Conservation (phyloP, 108 stramenopile genomes). For the Stephanodiscus triporus region DNA sequence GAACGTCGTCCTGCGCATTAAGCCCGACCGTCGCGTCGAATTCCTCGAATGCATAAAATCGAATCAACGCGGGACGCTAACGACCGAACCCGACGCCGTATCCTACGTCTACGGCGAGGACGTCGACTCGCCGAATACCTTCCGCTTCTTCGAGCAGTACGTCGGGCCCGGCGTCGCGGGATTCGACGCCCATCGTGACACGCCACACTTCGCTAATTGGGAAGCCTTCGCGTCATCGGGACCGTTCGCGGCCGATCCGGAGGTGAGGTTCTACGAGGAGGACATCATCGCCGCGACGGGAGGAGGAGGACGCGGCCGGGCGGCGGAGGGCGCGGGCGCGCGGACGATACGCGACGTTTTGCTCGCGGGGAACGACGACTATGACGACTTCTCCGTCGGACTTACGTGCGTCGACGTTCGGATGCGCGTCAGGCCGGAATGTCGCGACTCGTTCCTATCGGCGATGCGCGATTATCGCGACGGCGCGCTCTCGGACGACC, state of each 20-base stretch:
- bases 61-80: not conserved
- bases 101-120: not conserved
- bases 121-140: not conserved
- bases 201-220: not conserved
- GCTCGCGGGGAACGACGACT: not conserved
- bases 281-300: not conserved
- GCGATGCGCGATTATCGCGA: not conserved
- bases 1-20: not conserved
- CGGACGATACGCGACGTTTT: not conserved
- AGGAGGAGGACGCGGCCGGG: too few species aligned
- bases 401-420: not conserved
- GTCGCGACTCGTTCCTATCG: not conserved
- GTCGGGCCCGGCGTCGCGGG: not conserved
- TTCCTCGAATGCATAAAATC: not conserved
- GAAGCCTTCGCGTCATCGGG: not conserved
- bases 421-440: not conserved
- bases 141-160: not conserved
- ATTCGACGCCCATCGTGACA: not conserved
- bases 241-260: not conserved
- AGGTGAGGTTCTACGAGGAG: not conserved
- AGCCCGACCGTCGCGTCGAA: not conserved
- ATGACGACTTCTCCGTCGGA: not conserved
- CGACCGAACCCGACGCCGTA: not conserved
- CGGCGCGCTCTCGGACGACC: not conserved
- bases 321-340: too few species aligned